Evolutionary conservation across 176 grass and related monocot species (phyloP).

Genomic region (Oryza rufipogon): DNA sequence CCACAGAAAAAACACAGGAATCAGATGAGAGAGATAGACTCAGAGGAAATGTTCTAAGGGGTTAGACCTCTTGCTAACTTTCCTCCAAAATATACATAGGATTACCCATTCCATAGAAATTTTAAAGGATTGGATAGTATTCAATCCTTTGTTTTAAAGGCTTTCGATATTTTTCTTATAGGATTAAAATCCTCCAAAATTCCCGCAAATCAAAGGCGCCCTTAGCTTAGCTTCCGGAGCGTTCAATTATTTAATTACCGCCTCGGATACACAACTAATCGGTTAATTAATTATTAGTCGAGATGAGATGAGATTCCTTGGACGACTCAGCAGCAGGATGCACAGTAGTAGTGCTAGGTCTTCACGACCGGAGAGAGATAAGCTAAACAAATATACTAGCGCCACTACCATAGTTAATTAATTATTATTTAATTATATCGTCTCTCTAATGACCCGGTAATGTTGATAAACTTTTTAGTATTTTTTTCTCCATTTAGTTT

Average conservation of each 20-base stretch:
- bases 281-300: neutral
- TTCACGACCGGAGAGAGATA: constrained; percentile 39
- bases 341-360: constrained; percentile 18
- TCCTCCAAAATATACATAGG: too few species aligned
- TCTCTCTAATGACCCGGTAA: constrained; percentile 26
- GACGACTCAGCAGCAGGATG: constrained; percentile 30
- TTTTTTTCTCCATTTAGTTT: neutral
- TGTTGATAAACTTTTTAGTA: neutral
- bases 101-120: too few species aligned
- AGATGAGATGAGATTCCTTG: constrained; percentile 45
- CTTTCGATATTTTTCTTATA: too few species aligned
- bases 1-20: too few species aligned
- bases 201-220: too few species aligned
- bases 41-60: too few species aligned
- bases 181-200: too few species aligned
- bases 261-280: neutral
- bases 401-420: neutral
- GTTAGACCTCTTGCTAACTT: too few species aligned
- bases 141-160: too few species aligned
- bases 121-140: too few species aligned
- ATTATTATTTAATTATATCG: neutral
- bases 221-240: neutral
- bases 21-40: too few species aligned
- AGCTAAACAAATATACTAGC: constrained; percentile 25
- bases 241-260: neutral